Conservation (phyloP, 108 stramenopile species). For the Stephanodiscus triporus region DNA sequence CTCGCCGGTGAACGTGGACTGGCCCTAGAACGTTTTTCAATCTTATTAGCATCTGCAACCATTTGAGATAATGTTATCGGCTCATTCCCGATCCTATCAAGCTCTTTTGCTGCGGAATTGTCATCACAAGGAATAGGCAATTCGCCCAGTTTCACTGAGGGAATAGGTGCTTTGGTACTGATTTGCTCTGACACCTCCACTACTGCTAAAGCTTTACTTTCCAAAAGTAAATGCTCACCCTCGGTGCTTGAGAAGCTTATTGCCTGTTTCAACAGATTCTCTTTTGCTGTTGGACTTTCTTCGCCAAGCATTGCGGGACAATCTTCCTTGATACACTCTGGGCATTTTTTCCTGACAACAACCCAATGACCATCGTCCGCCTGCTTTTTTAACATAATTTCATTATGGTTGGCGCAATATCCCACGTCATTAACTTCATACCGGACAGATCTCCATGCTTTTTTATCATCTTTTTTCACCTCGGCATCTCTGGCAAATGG, state of each 20-base stretch:
- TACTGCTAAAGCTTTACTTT: not conserved
- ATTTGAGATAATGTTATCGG: conserved; percentile 36
- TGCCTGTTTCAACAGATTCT: not conserved
- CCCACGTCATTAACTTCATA: conserved; percentile 28
- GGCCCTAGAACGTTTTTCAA: conserved; percentile 22
- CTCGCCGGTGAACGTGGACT: conserved; percentile 16
- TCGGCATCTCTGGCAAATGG: conserved; percentile 20
- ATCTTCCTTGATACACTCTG: conserved; percentile 46
- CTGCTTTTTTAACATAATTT: conserved; percentile 31
- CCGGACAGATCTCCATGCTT: conserved; percentile 8
- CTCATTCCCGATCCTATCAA: conserved; percentile 12
- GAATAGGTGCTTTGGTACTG: not conserved
- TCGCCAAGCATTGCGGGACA: conserved; percentile 29
- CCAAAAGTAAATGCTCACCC: not conserved
- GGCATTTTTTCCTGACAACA: conserved; percentile 45
- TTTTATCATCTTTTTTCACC: not conserved
- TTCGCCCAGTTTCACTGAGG: not conserved
- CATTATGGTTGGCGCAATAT: conserved; percentile 38
- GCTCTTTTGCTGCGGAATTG: not conserved
- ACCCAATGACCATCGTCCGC: conserved; percentile 23
- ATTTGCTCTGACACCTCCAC: not conserved
- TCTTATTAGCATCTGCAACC: conserved; percentile 44
- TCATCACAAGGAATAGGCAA: no score
- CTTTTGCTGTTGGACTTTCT: conserved; percentile 2
- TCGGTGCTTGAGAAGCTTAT: not conserved